A percentile compares a stretch with the other conserved stretches of the same genome.
These are phyloP conservation scores for Polytrichum commune DNA, from an alignment of 225 moss, liverwort and hornwort species.

Conservation along the genomic window DNA sequence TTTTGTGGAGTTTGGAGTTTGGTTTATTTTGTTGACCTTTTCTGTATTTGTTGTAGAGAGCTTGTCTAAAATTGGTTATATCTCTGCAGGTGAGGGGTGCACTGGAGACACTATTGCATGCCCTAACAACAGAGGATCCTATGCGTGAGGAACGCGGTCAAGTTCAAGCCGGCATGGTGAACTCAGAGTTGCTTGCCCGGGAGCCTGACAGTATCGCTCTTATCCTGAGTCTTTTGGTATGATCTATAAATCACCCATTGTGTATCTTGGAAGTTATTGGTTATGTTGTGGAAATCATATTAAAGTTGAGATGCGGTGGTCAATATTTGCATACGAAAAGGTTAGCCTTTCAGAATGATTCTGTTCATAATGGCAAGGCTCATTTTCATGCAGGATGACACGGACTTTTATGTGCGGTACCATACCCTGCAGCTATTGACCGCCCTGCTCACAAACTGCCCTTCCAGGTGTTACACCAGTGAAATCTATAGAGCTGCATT, in stretches of 20 bases:
- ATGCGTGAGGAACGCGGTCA: slow-evolving; percentile 61
- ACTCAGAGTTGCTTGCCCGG: slow-evolving; percentile 91
- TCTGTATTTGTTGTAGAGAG: neutral
- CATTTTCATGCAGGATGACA: slow-evolving; percentile 71
- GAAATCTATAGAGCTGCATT: neutral
- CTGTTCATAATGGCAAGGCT: neutral
- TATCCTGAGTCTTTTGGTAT: slow-evolving; percentile 95
- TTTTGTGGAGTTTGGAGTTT: neutral
- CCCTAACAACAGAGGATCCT: slow-evolving; percentile 76
- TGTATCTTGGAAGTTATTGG: too few relatives aligned
- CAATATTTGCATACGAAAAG: too few relatives aligned
- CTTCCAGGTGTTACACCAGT: slow-evolving; percentile 66
- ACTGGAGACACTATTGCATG: slow-evolving; percentile 89
- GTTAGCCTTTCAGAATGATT: neutral
- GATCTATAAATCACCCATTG: slow-evolving; percentile 4
- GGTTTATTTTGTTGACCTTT: neutral
- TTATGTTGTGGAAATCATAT: too few relatives aligned
- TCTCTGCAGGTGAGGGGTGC: slow-evolving; percentile 79
- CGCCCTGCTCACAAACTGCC: slow-evolving; percentile 86
- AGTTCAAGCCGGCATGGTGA: slow-evolving; percentile 78
- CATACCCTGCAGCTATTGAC: slow-evolving; percentile 92
- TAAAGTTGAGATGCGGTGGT: too few relatives aligned
- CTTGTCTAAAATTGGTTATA: neutral
- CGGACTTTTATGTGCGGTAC: slow-evolving; percentile 95
- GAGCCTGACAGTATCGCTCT: slow-evolving; percentile 84